These are phyloP conservation scores for Sarocladiaceae sp. DNA, from an alignment of 2,329 filamentous ascomycete genomes.

Conservation along the genomic window DNA sequence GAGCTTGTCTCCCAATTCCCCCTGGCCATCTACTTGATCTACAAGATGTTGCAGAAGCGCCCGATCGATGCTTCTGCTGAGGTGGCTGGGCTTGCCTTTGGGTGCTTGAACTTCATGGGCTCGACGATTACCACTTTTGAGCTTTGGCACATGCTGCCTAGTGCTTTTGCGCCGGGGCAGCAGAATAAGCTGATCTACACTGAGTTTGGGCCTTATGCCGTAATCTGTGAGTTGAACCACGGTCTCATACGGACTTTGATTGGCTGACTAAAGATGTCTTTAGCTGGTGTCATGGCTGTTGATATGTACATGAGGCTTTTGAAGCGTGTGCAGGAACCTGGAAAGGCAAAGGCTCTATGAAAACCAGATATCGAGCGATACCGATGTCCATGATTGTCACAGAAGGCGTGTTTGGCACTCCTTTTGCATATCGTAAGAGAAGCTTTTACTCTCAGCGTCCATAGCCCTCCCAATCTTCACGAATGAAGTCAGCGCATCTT, in stretches of 20 bases:
- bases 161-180: conserved; percentile 36
- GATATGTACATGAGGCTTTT: conserved; percentile 54
- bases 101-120: conserved; percentile 46
- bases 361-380: not conserved
- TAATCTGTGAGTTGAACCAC: conserved; percentile 42
- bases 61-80: conserved; percentile 36
- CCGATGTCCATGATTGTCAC: not conserved
- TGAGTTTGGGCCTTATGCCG: conserved; percentile 47
- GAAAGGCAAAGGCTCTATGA: conserved; percentile 38
- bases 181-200: conserved; percentile 44
- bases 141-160: conserved; percentile 43
- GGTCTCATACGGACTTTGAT: not conserved
- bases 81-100: conserved; percentile 48
- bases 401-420: not conserved
- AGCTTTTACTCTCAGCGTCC: not conserved
- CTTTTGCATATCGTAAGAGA: not conserved
- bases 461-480: not conserved
- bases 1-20: conserved; percentile 49
- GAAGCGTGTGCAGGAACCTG: conserved; percentile 30
- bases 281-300: conserved; percentile 45
- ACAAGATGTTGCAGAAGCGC: conserved; percentile 29
- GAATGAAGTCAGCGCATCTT: not conserved
- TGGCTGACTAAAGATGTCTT: not conserved
- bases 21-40: conserved; percentile 42
- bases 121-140: conserved; percentile 49